Conservation (phyloP, 192 early-diverging fungal genomes). For the Coemansia sp. region DNA sequence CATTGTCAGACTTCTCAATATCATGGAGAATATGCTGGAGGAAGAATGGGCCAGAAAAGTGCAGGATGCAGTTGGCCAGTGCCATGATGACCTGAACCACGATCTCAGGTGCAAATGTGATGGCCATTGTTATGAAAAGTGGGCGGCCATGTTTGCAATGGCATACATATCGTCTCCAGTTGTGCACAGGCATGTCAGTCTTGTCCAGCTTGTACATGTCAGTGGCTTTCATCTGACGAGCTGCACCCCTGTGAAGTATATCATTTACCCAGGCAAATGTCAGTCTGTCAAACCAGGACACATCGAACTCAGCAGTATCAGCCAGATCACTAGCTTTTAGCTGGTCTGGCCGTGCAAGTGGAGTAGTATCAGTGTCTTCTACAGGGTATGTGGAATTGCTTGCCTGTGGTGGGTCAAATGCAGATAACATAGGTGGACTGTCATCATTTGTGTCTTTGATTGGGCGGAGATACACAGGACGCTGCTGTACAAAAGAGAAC, state of each 20-base stretch:
- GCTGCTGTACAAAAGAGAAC: conserved; percentile 17
- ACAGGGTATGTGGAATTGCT: not conserved
- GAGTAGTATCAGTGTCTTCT: conserved; percentile 11
- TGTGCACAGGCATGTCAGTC: conserved; percentile 47
- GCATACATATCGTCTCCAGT: conserved; percentile 23
- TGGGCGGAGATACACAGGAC: conserved; percentile 27
- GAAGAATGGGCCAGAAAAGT: conserved; percentile 55
- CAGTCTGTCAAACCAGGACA: conserved; percentile 20
- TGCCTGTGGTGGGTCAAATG: not conserved
- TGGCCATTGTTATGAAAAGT: conserved; percentile 30
- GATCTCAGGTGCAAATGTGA: conserved; percentile 43
- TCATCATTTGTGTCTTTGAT: not conserved
- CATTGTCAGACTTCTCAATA: conserved; percentile 35
- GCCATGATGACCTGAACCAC: conserved; percentile 37
- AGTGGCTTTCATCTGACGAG: conserved; percentile 51
- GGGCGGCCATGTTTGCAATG: conserved; percentile 15
- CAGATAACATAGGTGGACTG: not conserved
- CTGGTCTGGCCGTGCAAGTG: conserved; percentile 9
- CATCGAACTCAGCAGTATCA: conserved; percentile 22
- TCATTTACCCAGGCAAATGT: conserved; percentile 61
- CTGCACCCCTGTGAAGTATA: conserved; percentile 57
- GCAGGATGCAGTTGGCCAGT: conserved; percentile 25
- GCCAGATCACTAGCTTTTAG: conserved; percentile 12
- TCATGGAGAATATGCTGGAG: conserved; percentile 56
- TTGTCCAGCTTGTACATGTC: conserved; percentile 60